Evolutionary conservation across 2,329 filamentous ascomycete genomes (phyloP), one percentile per base, ranked within the genome.

Genomic region (Ophiostoma sp.): DNA sequence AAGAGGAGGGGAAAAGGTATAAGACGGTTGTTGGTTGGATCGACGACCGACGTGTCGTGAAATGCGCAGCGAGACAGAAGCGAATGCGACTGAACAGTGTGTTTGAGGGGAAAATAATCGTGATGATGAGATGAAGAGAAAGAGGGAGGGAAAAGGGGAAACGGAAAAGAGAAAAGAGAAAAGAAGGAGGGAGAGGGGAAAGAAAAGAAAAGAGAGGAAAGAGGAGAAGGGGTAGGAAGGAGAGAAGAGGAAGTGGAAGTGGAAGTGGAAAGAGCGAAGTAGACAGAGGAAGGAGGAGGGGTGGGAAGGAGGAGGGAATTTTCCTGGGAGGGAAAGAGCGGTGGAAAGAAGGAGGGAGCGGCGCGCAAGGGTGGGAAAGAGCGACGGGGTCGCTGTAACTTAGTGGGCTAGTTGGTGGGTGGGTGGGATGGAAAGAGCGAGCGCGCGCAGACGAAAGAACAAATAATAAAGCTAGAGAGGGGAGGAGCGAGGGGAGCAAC

Each of bases 211-310:
- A 47, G 73, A 72, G 69, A 66, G 62, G 45, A 63, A 64, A 66
- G 41, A 41, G 70, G 68, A 71, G 70, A 72, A 73, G 71, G 69
- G 71, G 69, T 66, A 70, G 67, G 71, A 69, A 72, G 69, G 70
- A 4, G n/a, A 55, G 18, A 55, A 71, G 70, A 72, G 72, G 71
- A 69, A 71, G 69, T 66, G 69, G 67, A 71, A 69, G 18, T 27
- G 62, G 47, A 63, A 64, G 58, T 27, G 41, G 72, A 72, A 71
- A 70, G 71, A 73, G 74, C 49, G 49, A 55, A 7, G 14, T 14
- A 11, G 72, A 72, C 71, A 70, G 70, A 67, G 70, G 68, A 71
- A 69, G 72, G 72, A 71, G 70, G 70, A 71, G 72, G 70, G 72
- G 45, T 38, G 65, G 70, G 71, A 71, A 70, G 72, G 45, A n/a